These are phyloP conservation scores for Kwoniella sp. DNA, from an alignment of 768 basidiomycete genomes.

Conservation along the genomic window DNA sequence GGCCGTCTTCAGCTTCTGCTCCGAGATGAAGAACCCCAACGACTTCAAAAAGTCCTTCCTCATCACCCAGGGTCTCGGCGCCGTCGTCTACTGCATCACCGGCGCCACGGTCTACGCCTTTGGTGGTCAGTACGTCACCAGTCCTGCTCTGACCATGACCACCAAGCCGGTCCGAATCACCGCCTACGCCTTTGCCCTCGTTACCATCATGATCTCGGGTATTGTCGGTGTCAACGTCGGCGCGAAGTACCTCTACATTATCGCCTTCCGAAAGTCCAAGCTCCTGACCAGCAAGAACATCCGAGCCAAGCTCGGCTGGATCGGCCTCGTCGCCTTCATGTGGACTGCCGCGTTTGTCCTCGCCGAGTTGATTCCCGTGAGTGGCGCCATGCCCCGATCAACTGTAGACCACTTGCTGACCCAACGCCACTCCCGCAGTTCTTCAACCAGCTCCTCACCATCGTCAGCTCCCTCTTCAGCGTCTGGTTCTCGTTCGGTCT, in stretches of 20 bases:
- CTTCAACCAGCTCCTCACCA: conserved; percentile 38
- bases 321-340: conserved; percentile 21
- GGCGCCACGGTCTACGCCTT: conserved; percentile 29
- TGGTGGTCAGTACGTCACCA: conserved; percentile 29
- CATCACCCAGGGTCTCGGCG: conserved; percentile 18
- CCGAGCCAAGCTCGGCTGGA: conserved; percentile 23
- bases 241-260: conserved; percentile 31
- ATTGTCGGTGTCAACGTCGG: conserved; percentile 31
- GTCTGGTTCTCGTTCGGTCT: conserved; percentile 33
- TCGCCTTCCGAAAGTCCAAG: conserved; percentile 20
- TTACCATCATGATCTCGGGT: conserved; percentile 30
- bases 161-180: conserved; percentile 21
- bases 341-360: conserved; percentile 32
- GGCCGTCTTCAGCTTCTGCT: conserved; percentile 33
- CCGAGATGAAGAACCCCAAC: conserved; percentile 32
- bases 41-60: conserved; percentile 37
- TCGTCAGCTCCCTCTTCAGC: conserved; percentile 33
- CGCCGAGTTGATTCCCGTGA: conserved; percentile 26
- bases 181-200: conserved; percentile 26
- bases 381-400: not conserved
- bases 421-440: conserved; percentile 7
- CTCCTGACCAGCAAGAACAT: conserved; percentile 26
- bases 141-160: conserved; percentile 33
- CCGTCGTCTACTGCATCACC: conserved; percentile 23
- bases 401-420: not conserved